phyloP scores from a whole-genome alignment of 441 rosid genomes.

The Euphorbia celastroides region DNA sequence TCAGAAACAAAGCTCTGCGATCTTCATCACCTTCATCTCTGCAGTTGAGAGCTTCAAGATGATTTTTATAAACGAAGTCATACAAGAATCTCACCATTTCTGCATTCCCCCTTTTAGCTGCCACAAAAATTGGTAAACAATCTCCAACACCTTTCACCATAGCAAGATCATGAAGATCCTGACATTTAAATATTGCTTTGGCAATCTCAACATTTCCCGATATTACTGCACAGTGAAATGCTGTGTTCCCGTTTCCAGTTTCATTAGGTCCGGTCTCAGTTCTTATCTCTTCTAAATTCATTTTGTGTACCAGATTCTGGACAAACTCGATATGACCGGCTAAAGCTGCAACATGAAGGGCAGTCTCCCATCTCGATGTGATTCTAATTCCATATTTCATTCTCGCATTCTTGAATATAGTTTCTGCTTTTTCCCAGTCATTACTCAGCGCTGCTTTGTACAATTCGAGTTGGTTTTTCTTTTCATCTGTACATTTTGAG shows the following conservation, averaged over 20 bases:
- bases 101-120: constrained; percentile 11
- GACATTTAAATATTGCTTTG: constrained; percentile 13
- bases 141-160: constrained; percentile 14
- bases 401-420: constrained; percentile 1
- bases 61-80: not conserved
- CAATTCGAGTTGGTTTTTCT: not conserved
- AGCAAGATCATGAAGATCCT: constrained; percentile 6
- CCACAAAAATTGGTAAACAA: constrained; percentile 14
- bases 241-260: constrained; percentile 14
- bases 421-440: constrained; percentile 3
- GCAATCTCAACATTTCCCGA: constrained; percentile 20
- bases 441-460: constrained; percentile 4
- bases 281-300: constrained; percentile 5
- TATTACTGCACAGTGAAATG: constrained; percentile 22
- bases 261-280: not conserved
- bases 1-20: constrained; percentile 5
- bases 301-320: constrained; percentile 17
- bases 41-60: not conserved
- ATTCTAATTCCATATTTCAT: constrained; percentile 9
- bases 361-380: constrained; percentile 17
- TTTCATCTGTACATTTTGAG: not conserved
- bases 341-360: constrained; percentile 27
- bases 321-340: constrained; percentile 18
- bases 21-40: not conserved
- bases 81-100: constrained; percentile 14